A percentile compares a stretch with the other conserved stretches of the same genome.
Conservation (phyloP, 2,329 filamentous ascomycete species). For the Calonectria naviculata region DNA sequence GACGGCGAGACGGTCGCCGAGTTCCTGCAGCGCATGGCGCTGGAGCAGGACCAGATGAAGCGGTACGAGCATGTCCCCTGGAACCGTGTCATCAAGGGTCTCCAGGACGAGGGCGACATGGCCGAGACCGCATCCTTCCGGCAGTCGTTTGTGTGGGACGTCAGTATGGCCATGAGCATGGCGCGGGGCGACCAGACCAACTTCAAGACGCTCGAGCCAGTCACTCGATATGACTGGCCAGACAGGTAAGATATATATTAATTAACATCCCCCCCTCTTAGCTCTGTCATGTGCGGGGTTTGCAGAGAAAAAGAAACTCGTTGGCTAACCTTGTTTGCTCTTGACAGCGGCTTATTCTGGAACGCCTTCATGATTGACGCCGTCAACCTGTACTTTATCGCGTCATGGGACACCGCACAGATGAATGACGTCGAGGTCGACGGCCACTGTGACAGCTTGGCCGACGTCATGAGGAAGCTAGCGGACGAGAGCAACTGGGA, state of each 20-base stretch:
- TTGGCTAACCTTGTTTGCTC: constrained; percentile 9
- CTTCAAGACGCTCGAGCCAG: constrained; percentile 41
- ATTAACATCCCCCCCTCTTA: background rate
- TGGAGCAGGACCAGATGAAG: constrained; percentile 39
- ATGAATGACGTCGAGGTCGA: constrained; percentile 47
- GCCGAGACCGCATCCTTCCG: constrained; percentile 48
- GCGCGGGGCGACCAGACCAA: constrained; percentile 25
- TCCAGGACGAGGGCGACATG: constrained; percentile 46
- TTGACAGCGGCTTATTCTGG: constrained; percentile 49
- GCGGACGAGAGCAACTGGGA: constrained; percentile 42
- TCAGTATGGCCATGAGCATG: constrained; percentile 44
- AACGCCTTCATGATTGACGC: constrained; percentile 50
- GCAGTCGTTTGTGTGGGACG: constrained; percentile 53
- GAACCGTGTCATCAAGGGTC: constrained; percentile 44
- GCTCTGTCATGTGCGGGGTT: background rate
- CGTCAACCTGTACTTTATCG: constrained; percentile 48
- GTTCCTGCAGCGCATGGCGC: constrained; percentile 41
- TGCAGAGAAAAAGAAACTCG: background rate
- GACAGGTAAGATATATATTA: constrained; percentile 46
- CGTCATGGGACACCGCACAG: constrained; percentile 54
- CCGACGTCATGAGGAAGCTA: constrained; percentile 44
- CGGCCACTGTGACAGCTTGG: constrained; percentile 42
- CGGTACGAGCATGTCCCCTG: constrained; percentile 48
- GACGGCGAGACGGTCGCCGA: constrained; percentile 38
- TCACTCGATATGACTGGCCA: constrained; percentile 50